A percentile compares a stretch with the other conserved stretches of the same genome.
phyloP scores from a whole-genome alignment of 768 basidiomycete genomes.

The Trametes cinnabarina region DNA sequence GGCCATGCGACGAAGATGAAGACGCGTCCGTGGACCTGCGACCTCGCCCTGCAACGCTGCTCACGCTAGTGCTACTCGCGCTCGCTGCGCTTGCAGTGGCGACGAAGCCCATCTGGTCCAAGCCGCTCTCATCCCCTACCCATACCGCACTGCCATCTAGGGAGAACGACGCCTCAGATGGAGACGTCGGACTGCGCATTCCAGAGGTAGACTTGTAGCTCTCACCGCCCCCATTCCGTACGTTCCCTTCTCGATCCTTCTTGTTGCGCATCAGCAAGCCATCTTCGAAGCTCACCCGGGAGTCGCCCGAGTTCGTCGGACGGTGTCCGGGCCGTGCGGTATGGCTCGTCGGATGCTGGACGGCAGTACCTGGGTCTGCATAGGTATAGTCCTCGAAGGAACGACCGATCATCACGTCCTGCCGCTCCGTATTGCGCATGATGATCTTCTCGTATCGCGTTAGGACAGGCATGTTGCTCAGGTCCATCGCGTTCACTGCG shows the following conservation, averaged over 20 bases:
- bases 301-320: constrained; percentile 38
- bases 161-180: constrained; percentile 72
- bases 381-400: constrained; percentile 42
- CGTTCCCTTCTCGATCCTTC: constrained; percentile 9
- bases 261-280: constrained; percentile 48
- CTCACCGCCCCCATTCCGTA: constrained; percentile 27
- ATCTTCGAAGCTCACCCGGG: constrained; percentile 70
- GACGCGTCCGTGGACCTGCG: constrained; percentile 74
- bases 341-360: constrained; percentile 5
- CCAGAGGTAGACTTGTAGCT: constrained; percentile 35
- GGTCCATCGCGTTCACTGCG: constrained; percentile 88
- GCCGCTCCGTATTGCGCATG: constrained; percentile 86
- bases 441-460: constrained; percentile 83
- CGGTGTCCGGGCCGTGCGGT: constrained; percentile 9
- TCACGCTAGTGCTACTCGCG: constrained; percentile 24
- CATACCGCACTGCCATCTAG: constrained; percentile 81
- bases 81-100: constrained; percentile 15
- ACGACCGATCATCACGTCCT: constrained; percentile 89
- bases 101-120: constrained; percentile 38
- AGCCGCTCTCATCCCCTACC: constrained; percentile 72
- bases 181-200: constrained; percentile 45
- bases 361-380: constrained; percentile 22
- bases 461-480: constrained; percentile 73
- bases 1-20: constrained; percentile 62
- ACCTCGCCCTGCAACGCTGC: constrained; percentile 37